Base-by-base conservation (phyloP, 257 asterid genomes). In the Hygrophila difformis region DNA sequence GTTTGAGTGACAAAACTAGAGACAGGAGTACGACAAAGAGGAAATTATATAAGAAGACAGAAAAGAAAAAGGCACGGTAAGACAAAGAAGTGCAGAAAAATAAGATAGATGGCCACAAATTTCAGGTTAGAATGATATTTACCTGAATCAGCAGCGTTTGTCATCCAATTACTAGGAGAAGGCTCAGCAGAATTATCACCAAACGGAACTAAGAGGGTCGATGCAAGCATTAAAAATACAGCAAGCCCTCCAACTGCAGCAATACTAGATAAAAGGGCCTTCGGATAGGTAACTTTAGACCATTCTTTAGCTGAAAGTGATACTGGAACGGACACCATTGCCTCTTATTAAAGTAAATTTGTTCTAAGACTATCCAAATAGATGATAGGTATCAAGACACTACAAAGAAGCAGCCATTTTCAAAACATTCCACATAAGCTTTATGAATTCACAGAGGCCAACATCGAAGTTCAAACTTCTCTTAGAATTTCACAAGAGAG, bases 221-320 rank as follows among this genome's bases (percentile, higher is more conserved):
- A 87, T 56, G 86, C 86, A 51, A 87, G 71, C 53, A 80, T 45
- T 49, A 87, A 63, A 59, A 84, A 78, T 47, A 76, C 18, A 34
- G 93, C 86, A 48, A 87, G 73, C 26, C 81, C 84, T 35, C 92
- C 93, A 18, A 69, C 73, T 26, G 71, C 74, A 59, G 77, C 80
- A 44, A 71, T 56, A 22, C 74, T 76, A 2, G 93, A 68, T 6
- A 68, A 53, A 42, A 76, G 68, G n/a, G 79, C 59, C 69, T 72
- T 81, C 2, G 93, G 94, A 33, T 78, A 80, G 37, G 71, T 56
- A 59, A 55, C 9, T 40, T 48, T 56, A 13, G 69, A 55, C 67
- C 61, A 56, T 56, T 78, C 84, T 61, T 74, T 84, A 47, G 61
- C 36, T n/a, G n/a, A n/a, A n/a, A n/a, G n/a, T n/a, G n/a, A n/a